These are phyloP conservation scores for Hypomyces rosellus DNA, from an alignment of 2,329 filamentous ascomycete genomes.

Conservation along the genomic window DNA sequence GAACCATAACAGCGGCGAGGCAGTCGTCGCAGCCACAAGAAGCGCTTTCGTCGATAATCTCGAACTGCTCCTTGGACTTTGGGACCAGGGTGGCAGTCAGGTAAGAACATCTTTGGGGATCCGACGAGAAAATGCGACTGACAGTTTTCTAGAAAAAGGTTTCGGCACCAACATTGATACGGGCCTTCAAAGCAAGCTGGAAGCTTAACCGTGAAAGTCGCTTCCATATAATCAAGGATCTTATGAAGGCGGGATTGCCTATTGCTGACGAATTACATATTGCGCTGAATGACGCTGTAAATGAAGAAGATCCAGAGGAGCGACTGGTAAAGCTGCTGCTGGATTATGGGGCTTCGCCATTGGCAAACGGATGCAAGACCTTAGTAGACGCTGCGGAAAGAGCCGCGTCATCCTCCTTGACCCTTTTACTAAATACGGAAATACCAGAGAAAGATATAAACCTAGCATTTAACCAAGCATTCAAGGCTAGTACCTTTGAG, in stretches of 20 bases:
- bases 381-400: constrained; percentile 43
- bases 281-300: constrained; percentile 45
- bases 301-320: constrained; percentile 45
- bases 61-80: constrained; percentile 45
- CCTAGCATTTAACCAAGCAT: constrained; percentile 39
- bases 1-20: constrained; percentile 49
- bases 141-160: constrained; percentile 34
- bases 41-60: constrained; percentile 45
- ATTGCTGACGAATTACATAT: constrained; percentile 45
- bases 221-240: constrained; percentile 41
- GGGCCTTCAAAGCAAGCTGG: constrained; percentile 49
- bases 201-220: constrained; percentile 42
- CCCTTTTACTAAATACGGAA: constrained; percentile 35
- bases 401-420: constrained; percentile 32
- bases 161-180: constrained; percentile 40
- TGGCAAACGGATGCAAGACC: constrained; percentile 45
- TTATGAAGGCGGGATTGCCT: constrained; percentile 46
- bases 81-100: constrained; percentile 34
- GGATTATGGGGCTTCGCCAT: constrained; percentile 45
- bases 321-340: constrained; percentile 42
- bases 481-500: constrained; percentile 33
- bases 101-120: constrained; percentile 20
- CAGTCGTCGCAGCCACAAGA: constrained; percentile 47
- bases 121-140: neutral
- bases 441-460: constrained; percentile 39